Evolutionary conservation across 257 asterid genomes (phyloP).

Genomic region (Eucommia ulmoides): DNA sequence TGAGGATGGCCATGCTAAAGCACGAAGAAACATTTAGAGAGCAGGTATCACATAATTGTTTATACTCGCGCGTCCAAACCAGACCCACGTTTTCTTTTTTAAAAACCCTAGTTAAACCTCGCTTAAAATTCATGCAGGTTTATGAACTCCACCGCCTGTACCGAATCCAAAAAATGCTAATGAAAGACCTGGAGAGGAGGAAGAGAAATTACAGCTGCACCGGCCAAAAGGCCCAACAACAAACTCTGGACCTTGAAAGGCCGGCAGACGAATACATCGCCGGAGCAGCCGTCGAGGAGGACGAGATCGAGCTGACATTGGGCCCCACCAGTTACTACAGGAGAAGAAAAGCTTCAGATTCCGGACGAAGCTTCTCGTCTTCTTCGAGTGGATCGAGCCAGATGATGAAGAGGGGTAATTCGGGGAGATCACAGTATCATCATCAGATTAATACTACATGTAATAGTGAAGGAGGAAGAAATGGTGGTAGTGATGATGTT

Average conservation of each 20-base stretch:
- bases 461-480: not conserved
- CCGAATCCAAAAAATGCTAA: not conserved
- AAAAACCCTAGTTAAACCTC: not conserved
- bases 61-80: not conserved
- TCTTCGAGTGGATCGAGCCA: not conserved
- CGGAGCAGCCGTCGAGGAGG: not conserved
- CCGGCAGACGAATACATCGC: not conserved
- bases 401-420: not conserved
- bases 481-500: not conserved
- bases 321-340: not conserved
- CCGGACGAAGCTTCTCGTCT: not conserved
- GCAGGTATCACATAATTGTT: not conserved
- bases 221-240: not conserved
- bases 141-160: not conserved
- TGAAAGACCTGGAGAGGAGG: not conserved
- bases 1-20: conserved; percentile 88
- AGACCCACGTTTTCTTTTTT: not conserved
- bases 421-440: not conserved
- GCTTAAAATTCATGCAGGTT: not conserved
- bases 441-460: not conserved
- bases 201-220: not conserved
- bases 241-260: not conserved
- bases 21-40: conserved; percentile 24
- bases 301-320: not conserved
- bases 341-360: not conserved